A percentile compares a stretch with the other conserved stretches of the same genome.
These are phyloP conservation scores for Babesia bovis DNA, from an alignment of 169 alveolate genomes.

Conservation along the genomic window DNA sequence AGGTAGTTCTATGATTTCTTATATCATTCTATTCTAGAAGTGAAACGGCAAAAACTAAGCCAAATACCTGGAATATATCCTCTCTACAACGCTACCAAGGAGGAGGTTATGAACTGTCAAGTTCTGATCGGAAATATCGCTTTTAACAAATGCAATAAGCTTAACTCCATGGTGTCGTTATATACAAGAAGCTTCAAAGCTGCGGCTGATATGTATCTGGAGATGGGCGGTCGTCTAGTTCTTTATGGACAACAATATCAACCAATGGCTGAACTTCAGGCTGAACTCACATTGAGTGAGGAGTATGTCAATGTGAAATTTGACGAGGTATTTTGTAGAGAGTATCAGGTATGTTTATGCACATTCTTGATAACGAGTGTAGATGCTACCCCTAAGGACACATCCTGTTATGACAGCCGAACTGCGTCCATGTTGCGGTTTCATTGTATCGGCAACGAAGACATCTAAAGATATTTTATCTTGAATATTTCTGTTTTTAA, in stretches of 20 bases:
- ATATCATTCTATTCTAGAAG: not conserved
- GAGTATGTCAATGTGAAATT: slow-evolving; percentile 54
- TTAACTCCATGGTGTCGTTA: slow-evolving; percentile 27
- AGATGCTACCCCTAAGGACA: slow-evolving; percentile 54
- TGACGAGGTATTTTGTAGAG: slow-evolving; percentile 57
- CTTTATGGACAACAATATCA: slow-evolving; percentile 63
- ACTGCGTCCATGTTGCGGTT: slow-evolving; percentile 57
- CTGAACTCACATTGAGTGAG: slow-evolving; percentile 25
- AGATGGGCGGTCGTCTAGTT: slow-evolving; percentile 51
- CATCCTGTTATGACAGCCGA: slow-evolving; percentile 58
- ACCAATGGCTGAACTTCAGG: slow-evolving; percentile 50
- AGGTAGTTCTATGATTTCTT: not conserved
- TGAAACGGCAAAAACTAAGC: slow-evolving; percentile 4
- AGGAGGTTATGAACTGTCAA: slow-evolving; percentile 22
- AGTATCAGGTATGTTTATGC: slow-evolving; percentile 36
- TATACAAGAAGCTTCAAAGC: slow-evolving; percentile 29
- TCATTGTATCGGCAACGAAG: slow-evolving; percentile 56
- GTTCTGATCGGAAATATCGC: slow-evolving; percentile 55
- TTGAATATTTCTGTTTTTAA: not conserved
- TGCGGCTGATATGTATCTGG: slow-evolving; percentile 49
- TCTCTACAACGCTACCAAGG: slow-evolving; percentile 15
- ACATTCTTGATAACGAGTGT: not conserved
- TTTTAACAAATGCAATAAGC: slow-evolving; percentile 54
- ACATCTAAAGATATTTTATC: slow-evolving; percentile 14
- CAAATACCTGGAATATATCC: slow-evolving; percentile 61